Percentiles rank a stretch among this genome's conserved stretches.
Conservation (phyloP, 352 stramenopile species). For the Phytopythium sindhum region DNA sequence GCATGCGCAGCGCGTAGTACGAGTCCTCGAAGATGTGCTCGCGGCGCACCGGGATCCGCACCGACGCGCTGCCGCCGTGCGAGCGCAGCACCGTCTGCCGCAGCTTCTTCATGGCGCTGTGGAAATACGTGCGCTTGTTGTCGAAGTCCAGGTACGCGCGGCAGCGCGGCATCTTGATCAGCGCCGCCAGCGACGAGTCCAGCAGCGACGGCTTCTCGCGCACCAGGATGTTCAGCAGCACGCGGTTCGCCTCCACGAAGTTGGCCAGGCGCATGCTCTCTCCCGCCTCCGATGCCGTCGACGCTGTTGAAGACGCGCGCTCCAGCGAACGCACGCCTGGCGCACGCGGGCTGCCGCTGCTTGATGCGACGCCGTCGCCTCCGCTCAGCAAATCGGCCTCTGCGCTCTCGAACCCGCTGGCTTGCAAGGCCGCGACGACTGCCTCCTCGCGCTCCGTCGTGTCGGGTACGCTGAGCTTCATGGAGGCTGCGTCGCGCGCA, state of each 20-base stretch:
- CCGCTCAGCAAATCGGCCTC: slow-evolving; percentile 24
- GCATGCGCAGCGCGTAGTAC: slow-evolving; percentile 96
- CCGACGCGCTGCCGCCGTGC: slow-evolving; percentile 89
- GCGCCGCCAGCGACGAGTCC: slow-evolving; percentile 92
- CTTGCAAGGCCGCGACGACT: slow-evolving; percentile 65
- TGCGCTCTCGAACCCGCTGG: slow-evolving; percentile 51
- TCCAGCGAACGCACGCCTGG: slow-evolving; percentile 23
- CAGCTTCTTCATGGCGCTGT: slow-evolving; percentile 91
- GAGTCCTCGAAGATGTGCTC: slow-evolving; percentile 99
- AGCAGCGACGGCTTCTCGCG: slow-evolving; percentile 95
- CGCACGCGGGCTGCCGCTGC: slow-evolving; percentile 3
- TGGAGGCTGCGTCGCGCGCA: slow-evolving; percentile 80
- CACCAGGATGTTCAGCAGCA: slow-evolving; percentile 97
- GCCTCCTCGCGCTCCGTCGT: slow-evolving; percentile 76
- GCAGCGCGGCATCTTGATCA: slow-evolving; percentile 96
- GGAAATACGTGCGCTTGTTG: slow-evolving; percentile 99
- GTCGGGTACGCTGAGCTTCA: slow-evolving; percentile 70
- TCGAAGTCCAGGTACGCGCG: slow-evolving; percentile 97
- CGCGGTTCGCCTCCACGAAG: slow-evolving; percentile 95
- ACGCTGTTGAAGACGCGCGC: slow-evolving; percentile 36
- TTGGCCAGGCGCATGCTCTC: slow-evolving; percentile 75
- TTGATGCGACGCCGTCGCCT: slow-evolving; percentile 1
- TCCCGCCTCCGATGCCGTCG: slow-evolving; percentile 40
- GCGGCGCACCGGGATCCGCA: slow-evolving; percentile 88
- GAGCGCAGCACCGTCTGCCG: slow-evolving; percentile 78